A percentile compares a stretch with the other conserved stretches of the same genome.
These are phyloP conservation scores for Acaromyces ingoldii DNA, from an alignment of 1,284 basidiomycete genomes.

Conservation along the genomic window DNA sequence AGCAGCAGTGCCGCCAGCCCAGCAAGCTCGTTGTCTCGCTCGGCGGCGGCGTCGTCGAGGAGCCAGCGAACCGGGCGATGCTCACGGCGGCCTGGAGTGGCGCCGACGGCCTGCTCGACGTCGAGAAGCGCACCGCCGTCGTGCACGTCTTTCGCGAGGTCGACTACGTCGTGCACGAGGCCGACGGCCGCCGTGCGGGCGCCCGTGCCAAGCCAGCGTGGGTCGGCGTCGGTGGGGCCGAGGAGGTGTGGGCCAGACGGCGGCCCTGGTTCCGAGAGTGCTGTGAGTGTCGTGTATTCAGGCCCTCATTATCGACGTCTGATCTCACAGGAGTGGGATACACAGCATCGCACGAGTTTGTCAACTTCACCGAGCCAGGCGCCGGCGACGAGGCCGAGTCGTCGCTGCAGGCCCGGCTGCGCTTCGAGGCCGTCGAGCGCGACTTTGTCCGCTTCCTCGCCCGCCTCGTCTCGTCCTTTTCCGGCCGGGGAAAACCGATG, in stretches of 20 bases:
- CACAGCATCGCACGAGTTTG: slow-evolving; percentile 69
- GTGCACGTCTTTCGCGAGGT: slow-evolving; percentile 69
- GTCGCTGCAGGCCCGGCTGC: background rate
- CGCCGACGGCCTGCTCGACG: background rate
- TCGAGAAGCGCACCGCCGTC: slow-evolving; percentile 58
- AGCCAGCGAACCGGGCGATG: slow-evolving; percentile 59
- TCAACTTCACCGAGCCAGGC: slow-evolving; percentile 60
- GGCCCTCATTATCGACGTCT: slow-evolving; percentile 6
- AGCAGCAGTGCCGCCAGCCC: too few relatives aligned
- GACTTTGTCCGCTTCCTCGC: slow-evolving; percentile 6
- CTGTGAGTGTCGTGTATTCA: slow-evolving; percentile 36
- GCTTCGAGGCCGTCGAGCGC: slow-evolving; percentile 6
- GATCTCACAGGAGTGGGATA: too few relatives aligned
- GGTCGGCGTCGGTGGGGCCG: slow-evolving; percentile 52
- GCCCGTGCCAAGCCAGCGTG: slow-evolving; percentile 61
- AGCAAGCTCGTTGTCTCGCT: slow-evolving; percentile 62
- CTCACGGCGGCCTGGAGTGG: slow-evolving; percentile 65
- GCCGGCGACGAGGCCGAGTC: slow-evolving; percentile 6
- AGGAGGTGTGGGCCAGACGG: slow-evolving; percentile 75
- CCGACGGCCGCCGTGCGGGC: background rate
- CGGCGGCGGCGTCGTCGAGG: slow-evolving; percentile 94
- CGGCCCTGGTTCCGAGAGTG: slow-evolving; percentile 82
- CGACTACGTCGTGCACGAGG: slow-evolving; percentile 57
- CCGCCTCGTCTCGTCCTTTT: background rate
- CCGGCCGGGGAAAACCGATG: too few relatives aligned